These are phyloP conservation scores for Pezicula neosporulosa DNA, from an alignment of 2,329 filamentous ascomycete species.

Conservation along the genomic window DNA sequence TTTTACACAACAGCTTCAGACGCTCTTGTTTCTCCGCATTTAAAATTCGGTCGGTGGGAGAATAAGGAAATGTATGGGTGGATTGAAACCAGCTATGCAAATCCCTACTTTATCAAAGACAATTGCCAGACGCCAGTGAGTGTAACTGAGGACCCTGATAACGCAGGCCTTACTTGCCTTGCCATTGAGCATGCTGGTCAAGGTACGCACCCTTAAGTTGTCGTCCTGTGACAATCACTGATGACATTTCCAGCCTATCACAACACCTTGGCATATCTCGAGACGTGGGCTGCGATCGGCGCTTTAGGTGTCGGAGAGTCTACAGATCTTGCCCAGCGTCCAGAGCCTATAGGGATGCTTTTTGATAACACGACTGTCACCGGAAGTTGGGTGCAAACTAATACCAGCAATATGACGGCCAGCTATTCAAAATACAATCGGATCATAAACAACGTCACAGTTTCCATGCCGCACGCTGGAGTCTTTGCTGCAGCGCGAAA, in stretches of 20 bases:
- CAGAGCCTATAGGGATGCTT: slow-evolving; percentile 58
- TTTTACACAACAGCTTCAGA: slow-evolving; percentile 77
- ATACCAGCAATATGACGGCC: slow-evolving; percentile 47
- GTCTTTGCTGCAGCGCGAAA: slow-evolving; percentile 63
- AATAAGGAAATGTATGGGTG: slow-evolving; percentile 46
- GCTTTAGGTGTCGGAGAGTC: slow-evolving; percentile 38
- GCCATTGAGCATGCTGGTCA: slow-evolving; percentile 68
- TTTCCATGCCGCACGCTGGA: slow-evolving; percentile 72
- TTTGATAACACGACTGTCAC: slow-evolving; percentile 71
- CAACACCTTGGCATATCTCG: slow-evolving; percentile 61
- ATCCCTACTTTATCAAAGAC: slow-evolving; percentile 49
- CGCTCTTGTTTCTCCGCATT: slow-evolving; percentile 69
- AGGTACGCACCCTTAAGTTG: slow-evolving; percentile 28
- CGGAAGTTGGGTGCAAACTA: slow-evolving; percentile 64
- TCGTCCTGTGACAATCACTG: not conserved
- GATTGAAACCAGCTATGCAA: slow-evolving; percentile 61
- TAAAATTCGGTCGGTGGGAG: slow-evolving; percentile 56
- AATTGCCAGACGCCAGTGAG: slow-evolving; percentile 61
- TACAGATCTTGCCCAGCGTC: slow-evolving; percentile 44
- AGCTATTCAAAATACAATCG: slow-evolving; percentile 47
- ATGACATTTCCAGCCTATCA: slow-evolving; percentile 47
- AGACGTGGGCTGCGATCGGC: slow-evolving; percentile 49
- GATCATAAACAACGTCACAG: slow-evolving; percentile 70
- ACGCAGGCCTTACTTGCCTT: slow-evolving; percentile 55
- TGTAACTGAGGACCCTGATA: slow-evolving; percentile 31